These are phyloP conservation scores for Asterophora lycoperdoides DNA, from an alignment of 768 basidiomycete species.

Conservation along the genomic window DNA sequence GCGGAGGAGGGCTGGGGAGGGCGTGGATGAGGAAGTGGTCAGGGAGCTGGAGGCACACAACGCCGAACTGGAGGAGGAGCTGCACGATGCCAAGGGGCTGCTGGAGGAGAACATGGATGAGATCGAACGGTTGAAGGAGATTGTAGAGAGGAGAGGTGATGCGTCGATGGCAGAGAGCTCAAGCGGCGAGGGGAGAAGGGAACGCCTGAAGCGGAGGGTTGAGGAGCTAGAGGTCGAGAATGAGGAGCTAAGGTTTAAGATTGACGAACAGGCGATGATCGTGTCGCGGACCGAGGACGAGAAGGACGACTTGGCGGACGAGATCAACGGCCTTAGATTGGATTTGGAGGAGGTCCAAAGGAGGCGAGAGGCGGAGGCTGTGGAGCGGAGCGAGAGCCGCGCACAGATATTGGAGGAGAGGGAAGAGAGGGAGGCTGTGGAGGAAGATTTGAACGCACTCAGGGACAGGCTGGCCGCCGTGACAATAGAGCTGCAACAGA, in stretches of 20 bases:
- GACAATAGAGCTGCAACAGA: conserved; percentile 79
- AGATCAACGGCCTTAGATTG: conserved; percentile 56
- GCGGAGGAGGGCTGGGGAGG: conserved; percentile 39
- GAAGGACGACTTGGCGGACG: conserved; percentile 64
- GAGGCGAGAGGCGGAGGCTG: conserved; percentile 54
- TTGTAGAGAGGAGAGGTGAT: conserved; percentile 55
- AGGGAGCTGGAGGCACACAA: conserved; percentile 58
- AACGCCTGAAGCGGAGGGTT: conserved; percentile 43
- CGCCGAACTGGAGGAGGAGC: conserved; percentile 65
- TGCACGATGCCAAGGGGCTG: conserved; percentile 64
- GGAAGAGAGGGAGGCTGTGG: conserved; percentile 74
- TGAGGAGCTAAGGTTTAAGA: conserved; percentile 50
- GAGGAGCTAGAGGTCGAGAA: conserved; percentile 62
- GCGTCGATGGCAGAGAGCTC: conserved; percentile 35
- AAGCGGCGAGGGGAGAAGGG: conserved; percentile 35
- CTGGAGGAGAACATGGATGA: conserved; percentile 84
- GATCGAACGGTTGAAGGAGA: conserved; percentile 65
- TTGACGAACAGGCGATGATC: conserved; percentile 58
- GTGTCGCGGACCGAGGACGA: conserved; percentile 62
- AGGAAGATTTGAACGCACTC: conserved; percentile 69
- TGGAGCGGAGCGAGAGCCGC: conserved; percentile 72
- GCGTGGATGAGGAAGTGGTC: conserved; percentile 47
- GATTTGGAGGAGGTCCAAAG: conserved; percentile 65
- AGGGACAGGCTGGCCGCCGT: conserved; percentile 76
- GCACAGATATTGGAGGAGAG: conserved; percentile 66